Evolutionary conservation across 805 yeast species (phyloP), one percentile per base, ranked within the genome.

Genomic region (Candida ovalis): DNA sequence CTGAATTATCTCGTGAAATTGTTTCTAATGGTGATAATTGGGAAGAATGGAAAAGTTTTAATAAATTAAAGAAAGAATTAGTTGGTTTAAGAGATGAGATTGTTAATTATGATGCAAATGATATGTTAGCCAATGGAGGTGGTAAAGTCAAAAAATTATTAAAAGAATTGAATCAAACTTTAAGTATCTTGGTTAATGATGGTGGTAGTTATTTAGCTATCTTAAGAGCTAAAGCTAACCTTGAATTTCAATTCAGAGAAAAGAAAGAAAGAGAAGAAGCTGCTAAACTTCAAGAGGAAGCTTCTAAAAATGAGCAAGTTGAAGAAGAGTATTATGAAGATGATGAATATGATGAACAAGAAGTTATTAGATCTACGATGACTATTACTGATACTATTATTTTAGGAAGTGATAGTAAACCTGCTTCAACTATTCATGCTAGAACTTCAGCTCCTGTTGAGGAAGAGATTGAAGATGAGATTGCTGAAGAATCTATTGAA

Each of bases 1-100:
- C 69, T 54, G 88, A 84, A 55, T 85, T 83, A 67, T 77, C 86
- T 7, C 76, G 77, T 45, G 76, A 80, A 49, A 73, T 86, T 59
- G 75, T 82, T 44, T 68, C 70, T 19, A 63, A 61, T 17, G 74
- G 69, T 27, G 71, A 67, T 32, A 66, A 70, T 25, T 81, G 81
- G 75, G 63, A 64, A 27, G 79, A 77, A 52, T 83, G 87, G 91
- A 82, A 77, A 57, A 70, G 73, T 47, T 84, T 78, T 59, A 78
- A 82, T 51, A 68, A 67, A 30, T 68, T 81, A 37, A 86, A 85
- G 61, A 78, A 76, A 45, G 67, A 70, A 24, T 68, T 86, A 8
- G 76, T 81, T 53, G 67, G 69, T 4, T 74, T 77, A 35, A 73
- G 91, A 51, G 88, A 86, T 51, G 57, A 63, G 15, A 62, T 85